Evolutionary conservation across 2,329 filamentous ascomycete species (phyloP).

Genomic region (Colletotrichum limetticola): DNA sequence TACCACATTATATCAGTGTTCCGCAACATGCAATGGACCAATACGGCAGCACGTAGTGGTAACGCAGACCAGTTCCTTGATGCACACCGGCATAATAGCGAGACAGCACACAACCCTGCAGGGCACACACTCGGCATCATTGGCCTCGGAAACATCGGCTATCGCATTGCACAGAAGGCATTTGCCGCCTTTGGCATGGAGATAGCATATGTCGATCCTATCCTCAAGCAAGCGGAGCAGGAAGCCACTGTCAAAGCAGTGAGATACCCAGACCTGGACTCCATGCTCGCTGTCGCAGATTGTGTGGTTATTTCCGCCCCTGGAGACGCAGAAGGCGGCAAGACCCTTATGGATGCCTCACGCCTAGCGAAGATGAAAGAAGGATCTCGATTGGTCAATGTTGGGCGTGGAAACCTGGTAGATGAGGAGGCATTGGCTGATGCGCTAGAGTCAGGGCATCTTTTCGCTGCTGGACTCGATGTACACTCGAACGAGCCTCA

Average conservation of each 20-base stretch:
- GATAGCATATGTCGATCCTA: not conserved
- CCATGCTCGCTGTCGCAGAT: not conserved
- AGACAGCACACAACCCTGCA: not conserved
- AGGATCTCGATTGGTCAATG: not conserved
- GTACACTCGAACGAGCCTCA: not conserved
- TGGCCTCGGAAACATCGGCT: not conserved
- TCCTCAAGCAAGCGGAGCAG: not conserved
- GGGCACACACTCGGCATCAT: not conserved
- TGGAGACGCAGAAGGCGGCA: not conserved
- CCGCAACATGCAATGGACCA: constrained; percentile 66
- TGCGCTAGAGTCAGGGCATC: not conserved
- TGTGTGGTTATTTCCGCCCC: not conserved
- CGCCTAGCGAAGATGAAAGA: not conserved
- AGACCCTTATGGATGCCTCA: not conserved
- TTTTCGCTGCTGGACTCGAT: not conserved
- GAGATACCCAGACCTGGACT: not conserved
- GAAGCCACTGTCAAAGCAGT: not conserved
- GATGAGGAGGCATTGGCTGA: not conserved
- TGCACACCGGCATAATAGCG: not conserved
- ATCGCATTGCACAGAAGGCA: not conserved
- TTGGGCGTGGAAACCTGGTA: not conserved
- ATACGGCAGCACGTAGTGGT: constrained; percentile 59
- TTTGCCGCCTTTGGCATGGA: not conserved
- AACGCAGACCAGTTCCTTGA: constrained; percentile 40
- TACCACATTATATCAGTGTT: constrained; percentile 69